Base-by-base conservation (phyloP, 2,329 filamentous ascomycete genomes). In the Clonostachys chloroleuca region DNA sequence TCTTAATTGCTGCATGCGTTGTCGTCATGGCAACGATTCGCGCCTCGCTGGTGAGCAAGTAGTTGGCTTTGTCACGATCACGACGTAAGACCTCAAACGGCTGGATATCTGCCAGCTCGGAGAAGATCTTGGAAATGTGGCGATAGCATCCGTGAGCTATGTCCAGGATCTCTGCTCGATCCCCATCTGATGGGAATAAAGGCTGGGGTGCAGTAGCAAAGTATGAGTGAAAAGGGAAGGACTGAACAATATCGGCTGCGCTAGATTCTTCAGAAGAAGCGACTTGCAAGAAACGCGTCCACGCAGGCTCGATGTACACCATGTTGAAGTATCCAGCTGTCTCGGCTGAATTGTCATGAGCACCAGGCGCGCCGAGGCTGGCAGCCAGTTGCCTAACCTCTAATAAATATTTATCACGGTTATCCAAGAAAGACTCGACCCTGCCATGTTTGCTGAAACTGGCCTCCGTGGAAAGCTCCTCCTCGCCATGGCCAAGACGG, bases 1-100 rank as follows among this genome's bases (percentile, higher is more conserved):
- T 79, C 51, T 91, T 84, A 79, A 99, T 99, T 2, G 94, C 94
- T 5, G 94, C 95, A 65, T 99, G 94, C 0, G 95, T 99, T 5
- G 92, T 95, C 16, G 94, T 99, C 95, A 99, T 99, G 49, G 94
- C 95, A 54, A 99, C 86, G 52, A 99, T 94, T 35, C 94, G 86
- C n/a, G 95, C 95, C 67, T 97, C 92, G 59, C 91, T 96, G 6
- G 91, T 87, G 34, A 99, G 80, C 6, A 99, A 81, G 60, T 99
- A 99, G 65, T 97, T 97, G 45, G 92, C 87, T 70, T 95, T 96
- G 63, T 99, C 94, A 35, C 88, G 84, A 53, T 92, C 88, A 47
- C 87, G 86, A 45, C 91, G 84, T 47, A 99, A 71, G 44, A 99
- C 92, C 69, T 99, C 94, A 60, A 99, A 99, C 0, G 94, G 95